Conservation (phyloP, 805 yeast species). For the Cyberlindnera xishuangbannaensis region DNA sequence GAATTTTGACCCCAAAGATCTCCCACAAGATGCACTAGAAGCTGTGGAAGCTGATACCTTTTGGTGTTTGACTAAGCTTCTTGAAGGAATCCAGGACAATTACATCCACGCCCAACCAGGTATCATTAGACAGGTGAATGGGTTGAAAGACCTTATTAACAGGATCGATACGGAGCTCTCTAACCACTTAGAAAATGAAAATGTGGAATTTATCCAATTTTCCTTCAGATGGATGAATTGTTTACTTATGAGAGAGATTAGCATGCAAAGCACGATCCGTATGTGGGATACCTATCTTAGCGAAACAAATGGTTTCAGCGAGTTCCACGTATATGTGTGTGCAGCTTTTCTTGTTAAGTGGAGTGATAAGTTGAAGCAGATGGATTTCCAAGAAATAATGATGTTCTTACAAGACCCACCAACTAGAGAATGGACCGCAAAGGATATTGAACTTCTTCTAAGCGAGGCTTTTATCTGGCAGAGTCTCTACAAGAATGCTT, state of each 20-base stretch:
- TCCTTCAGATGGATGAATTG: slow-evolving; percentile 99
- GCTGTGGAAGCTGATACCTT: slow-evolving; percentile 92
- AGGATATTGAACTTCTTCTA: slow-evolving; percentile 83
- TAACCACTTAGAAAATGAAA: slow-evolving; percentile 70
- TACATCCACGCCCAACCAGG: slow-evolving; percentile 99
- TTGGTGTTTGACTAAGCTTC: slow-evolving; percentile 89
- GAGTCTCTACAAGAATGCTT: slow-evolving; percentile 80
- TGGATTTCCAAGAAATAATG: slow-evolving; percentile 94
- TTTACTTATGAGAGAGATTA: slow-evolving; percentile 87
- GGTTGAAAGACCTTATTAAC: slow-evolving; percentile 67
- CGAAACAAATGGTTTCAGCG: slow-evolving; percentile 75
- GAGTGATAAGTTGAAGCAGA: slow-evolving; percentile 66
- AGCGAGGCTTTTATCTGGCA: slow-evolving; percentile 99
- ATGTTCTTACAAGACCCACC: slow-evolving; percentile 90
- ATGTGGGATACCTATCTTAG: slow-evolving; percentile 97
- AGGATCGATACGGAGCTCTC: slow-evolving; percentile 74
- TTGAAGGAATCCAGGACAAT: slow-evolving; percentile 94
- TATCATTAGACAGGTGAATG: slow-evolving; percentile 83
- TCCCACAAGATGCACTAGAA: slow-evolving; percentile 55
- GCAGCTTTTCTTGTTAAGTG: slow-evolving; percentile 93
- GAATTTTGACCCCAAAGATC: slow-evolving; percentile 51
- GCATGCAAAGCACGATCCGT: slow-evolving; percentile 69
- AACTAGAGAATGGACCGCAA: slow-evolving; percentile 77
- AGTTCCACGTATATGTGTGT: slow-evolving; percentile 94
- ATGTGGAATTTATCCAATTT: slow-evolving; percentile 92